These are phyloP conservation scores for Paraglomus occultum DNA, from an alignment of 192 early-diverging fungal genomes.

Conservation along the genomic window DNA sequence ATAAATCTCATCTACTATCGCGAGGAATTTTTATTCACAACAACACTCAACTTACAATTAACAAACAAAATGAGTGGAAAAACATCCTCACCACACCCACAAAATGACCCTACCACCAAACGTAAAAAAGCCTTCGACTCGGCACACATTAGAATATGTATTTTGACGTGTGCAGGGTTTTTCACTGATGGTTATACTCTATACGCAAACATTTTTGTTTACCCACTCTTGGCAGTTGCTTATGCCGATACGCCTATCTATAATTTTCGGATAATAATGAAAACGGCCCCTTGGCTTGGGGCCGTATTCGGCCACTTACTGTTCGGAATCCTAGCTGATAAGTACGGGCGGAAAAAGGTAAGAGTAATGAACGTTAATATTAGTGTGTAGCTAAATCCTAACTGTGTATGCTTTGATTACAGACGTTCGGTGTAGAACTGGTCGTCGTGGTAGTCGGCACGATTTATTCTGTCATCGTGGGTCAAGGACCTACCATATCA, in stretches of 20 bases:
- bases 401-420: conserved; percentile 36
- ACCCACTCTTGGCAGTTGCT: conserved; percentile 68
- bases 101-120: conserved; percentile 13
- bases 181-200: conserved; percentile 92
- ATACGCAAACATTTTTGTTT: conserved; percentile 85
- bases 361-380: conserved; percentile 70
- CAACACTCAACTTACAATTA: no score
- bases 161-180: conserved; percentile 76
- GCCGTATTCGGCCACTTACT: conserved; percentile 87
- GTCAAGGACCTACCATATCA: conserved; percentile 66
- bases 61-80: no score
- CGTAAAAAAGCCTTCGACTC: conserved; percentile 40
- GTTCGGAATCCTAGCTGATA: conserved; percentile 78
- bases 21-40: no score
- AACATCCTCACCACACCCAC: no score
- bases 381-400: conserved; percentile 56
- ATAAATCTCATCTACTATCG: no score
- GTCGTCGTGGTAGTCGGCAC: conserved; percentile 92
- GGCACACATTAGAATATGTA: conserved; percentile 69
- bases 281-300: conserved; percentile 81
- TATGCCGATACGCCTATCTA: conserved; percentile 60
- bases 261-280: conserved; percentile 76
- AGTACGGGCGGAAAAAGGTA: conserved; percentile 76
- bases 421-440: conserved; percentile 86
- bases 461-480: conserved; percentile 72